phyloP scores from a whole-genome alignment of 805 yeast genomes.

The Lipomyces japonicus region DNA sequence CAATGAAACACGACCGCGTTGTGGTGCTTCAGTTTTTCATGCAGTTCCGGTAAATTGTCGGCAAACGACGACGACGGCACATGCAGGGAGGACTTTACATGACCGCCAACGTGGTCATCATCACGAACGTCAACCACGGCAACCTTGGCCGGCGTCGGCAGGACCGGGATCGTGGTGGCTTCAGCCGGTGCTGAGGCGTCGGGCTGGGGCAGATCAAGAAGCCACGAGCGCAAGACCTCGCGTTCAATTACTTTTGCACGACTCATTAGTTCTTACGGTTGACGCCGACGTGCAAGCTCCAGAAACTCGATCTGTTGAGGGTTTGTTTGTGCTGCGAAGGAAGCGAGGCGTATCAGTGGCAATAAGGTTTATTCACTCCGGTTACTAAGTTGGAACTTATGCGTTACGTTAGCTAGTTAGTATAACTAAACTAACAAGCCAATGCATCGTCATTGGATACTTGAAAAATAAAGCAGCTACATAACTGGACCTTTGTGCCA shows the following conservation, averaged over 20 bases:
- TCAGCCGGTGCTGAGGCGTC: neutral
- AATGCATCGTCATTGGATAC: no score
- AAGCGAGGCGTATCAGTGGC: no score
- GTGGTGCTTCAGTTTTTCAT: conserved; percentile 36
- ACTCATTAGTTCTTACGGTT: no score
- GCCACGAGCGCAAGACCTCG: conserved; percentile 14
- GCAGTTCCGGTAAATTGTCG: conserved; percentile 40
- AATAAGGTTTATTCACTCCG: no score
- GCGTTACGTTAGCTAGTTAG: no score
- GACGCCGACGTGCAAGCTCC: no score
- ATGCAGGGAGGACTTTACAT: conserved; percentile 54
- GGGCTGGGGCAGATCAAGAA: conserved; percentile 1
- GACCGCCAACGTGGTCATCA: conserved; percentile 74
- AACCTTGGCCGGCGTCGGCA: conserved; percentile 12
- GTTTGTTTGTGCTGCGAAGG: no score
- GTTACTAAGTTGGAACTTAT: no score
- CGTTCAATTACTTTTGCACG: conserved; percentile 14
- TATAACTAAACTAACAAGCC: no score
- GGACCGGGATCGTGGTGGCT: neutral
- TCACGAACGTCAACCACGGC: conserved; percentile 80
- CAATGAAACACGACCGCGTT: conserved; percentile 81
- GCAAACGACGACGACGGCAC: conserved; percentile 51
- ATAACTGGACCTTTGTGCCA: no score
- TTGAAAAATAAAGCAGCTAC: no score
- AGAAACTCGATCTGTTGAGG: no score